Conservation (phyloP, 352 stramenopile species). For the Blastocystis sp. region DNA sequence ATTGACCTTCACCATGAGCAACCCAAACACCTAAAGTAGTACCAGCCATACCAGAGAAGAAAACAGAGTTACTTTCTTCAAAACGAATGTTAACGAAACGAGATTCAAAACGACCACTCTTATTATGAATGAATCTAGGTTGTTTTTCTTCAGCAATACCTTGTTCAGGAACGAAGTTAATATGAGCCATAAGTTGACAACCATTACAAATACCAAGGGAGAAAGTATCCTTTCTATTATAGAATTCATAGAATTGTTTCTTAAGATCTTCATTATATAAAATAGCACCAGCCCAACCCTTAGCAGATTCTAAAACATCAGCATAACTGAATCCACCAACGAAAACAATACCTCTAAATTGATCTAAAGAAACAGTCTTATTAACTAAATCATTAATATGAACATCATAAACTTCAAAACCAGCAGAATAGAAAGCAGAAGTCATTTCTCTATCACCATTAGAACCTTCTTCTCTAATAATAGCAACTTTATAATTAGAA, state of each 20-base stretch:
- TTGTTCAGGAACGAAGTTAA: constrained; percentile 77
- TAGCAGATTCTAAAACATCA: constrained; percentile 90
- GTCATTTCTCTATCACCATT: constrained; percentile 98
- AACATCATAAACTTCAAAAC: constrained; percentile 93
- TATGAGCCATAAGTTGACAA: constrained; percentile 94
- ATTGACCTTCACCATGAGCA: constrained; percentile 72
- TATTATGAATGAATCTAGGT: constrained; percentile 90
- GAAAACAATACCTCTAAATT: constrained; percentile 88
- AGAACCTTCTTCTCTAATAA: constrained; percentile 88
- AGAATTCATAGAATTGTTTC: constrained; percentile 84
- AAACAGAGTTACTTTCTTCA: constrained; percentile 67
- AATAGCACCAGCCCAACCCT: constrained; percentile 89
- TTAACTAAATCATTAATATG: constrained; percentile 80
- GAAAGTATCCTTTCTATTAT: constrained; percentile 80
- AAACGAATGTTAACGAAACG: constrained; percentile 85
- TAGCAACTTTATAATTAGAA: constrained; percentile 69
- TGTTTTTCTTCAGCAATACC: constrained; percentile 52
- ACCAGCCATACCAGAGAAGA: constrained; percentile 91
- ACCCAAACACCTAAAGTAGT: constrained; percentile 90
- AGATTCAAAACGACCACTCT: constrained; percentile 80
- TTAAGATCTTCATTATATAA: constrained; percentile 81
- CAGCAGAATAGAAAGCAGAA: constrained; percentile 77
- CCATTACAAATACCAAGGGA: constrained; percentile 95
- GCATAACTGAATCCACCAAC: constrained; percentile 95
- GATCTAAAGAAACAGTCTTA: constrained; percentile 66